A percentile compares a stretch with the other conserved stretches of the same genome.
Conservation (phyloP, 495 filamentous ascomycete species). For the Penicillium chermesinum region DNA sequence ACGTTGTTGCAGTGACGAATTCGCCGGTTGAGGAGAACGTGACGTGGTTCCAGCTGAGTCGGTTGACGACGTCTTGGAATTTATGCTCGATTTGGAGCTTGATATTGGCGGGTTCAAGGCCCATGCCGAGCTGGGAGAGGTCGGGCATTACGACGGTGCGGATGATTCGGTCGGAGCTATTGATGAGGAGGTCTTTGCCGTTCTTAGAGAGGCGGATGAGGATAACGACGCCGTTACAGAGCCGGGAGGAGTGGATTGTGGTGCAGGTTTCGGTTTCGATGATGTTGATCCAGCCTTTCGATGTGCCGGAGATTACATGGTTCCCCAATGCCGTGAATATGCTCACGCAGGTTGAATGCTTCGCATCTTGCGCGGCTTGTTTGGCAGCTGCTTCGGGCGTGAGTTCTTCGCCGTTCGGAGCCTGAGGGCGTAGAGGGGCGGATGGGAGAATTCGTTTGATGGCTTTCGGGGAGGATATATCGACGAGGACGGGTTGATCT, state of each 20-base stretch:
- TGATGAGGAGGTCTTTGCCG: constrained; percentile 79
- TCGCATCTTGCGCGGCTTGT: constrained; percentile 84
- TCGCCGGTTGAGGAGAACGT: constrained; percentile 90
- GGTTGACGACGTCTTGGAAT: constrained; percentile 95
- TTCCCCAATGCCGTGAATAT: constrained; percentile 80
- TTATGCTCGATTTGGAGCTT: constrained; percentile 92
- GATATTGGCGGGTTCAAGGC: constrained; percentile 49
- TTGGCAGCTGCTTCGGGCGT: constrained; percentile 67
- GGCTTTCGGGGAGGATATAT: constrained; percentile 60
- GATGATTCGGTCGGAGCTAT: constrained; percentile 87
- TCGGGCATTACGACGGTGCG: constrained; percentile 77
- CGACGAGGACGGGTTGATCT: constrained; percentile 83
- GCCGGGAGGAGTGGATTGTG: constrained; percentile 78
- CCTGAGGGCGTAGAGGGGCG: constrained; percentile 61
- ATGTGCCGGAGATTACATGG: constrained; percentile 86
- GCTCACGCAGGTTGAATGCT: constrained; percentile 85
- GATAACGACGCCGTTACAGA: constrained; percentile 85
- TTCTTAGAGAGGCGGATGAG: constrained; percentile 76
- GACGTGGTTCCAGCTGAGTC: constrained; percentile 91
- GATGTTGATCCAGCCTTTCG: constrained; percentile 92
- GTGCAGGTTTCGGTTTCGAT: constrained; percentile 72
- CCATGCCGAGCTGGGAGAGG: constrained; percentile 45
- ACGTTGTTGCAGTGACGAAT: constrained; percentile 81
- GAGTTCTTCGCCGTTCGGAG: constrained; percentile 54
- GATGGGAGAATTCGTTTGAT: constrained; percentile 75